Conservation (phyloP, 148 eudicot genomes). For the Diospyros lotus region DNA sequence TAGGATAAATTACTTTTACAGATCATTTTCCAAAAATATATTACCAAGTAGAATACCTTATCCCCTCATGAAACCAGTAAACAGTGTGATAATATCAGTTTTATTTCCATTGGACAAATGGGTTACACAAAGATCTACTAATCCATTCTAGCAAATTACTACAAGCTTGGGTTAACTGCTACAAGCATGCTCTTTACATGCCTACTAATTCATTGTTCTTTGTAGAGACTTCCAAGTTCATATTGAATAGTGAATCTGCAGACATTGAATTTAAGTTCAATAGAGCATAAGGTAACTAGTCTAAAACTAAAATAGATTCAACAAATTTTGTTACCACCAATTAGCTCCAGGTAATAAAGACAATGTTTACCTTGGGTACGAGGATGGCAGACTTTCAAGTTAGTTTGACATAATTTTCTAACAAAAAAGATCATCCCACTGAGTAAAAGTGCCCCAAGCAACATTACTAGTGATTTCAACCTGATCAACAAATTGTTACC, state of each 20-base stretch:
- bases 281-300: background rate
- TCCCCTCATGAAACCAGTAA: background rate
- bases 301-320: background rate
- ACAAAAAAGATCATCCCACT: background rate
- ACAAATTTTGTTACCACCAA: background rate
- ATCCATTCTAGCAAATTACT: too few species aligned
- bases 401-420: background rate
- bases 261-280: background rate
- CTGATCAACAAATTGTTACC: background rate
- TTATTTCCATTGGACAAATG: background rate
- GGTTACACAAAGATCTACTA: background rate
- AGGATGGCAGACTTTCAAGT: background rate
- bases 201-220: too few species aligned
- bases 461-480: background rate
- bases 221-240: too few species aligned
- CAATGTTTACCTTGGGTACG: too few species aligned
- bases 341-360: too few species aligned
- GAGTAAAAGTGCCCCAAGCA: background rate
- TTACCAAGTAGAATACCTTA: background rate
- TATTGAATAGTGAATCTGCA: too few species aligned
- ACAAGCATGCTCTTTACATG: too few species aligned
- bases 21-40: too few species aligned
- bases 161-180: too few species aligned
- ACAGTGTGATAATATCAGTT: background rate
- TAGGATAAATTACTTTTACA: background rate